Conservation (phyloP, 768 basidiomycete genomes). For the Daedaleopsis sinensis region DNA sequence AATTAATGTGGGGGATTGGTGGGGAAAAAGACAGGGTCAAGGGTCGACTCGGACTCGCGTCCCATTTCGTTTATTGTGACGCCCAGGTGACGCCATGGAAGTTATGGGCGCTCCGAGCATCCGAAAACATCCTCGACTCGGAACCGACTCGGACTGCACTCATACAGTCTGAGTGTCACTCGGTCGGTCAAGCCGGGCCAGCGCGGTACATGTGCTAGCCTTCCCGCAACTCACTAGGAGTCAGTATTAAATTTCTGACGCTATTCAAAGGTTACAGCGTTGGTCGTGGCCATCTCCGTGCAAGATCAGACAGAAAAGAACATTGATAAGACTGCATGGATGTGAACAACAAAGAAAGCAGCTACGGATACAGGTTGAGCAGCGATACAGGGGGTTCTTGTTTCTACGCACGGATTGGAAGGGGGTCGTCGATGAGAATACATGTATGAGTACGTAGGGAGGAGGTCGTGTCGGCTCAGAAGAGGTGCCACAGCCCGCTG, state of each 20-base stretch:
- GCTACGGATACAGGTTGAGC: not conserved
- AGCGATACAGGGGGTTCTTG: not conserved
- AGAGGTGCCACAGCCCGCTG: constrained; percentile 27
- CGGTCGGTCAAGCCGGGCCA: too few relatives aligned
- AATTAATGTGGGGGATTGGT: not conserved
- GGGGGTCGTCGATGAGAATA: too few relatives aligned
- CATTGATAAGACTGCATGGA: not conserved
- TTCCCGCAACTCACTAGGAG: too few relatives aligned
- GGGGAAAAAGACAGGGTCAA: constrained; percentile 3
- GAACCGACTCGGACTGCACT: not conserved
- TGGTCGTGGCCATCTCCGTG: too few relatives aligned
- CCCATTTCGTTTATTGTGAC: constrained; percentile 12
- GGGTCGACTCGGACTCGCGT: constrained; percentile 2
- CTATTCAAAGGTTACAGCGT: not conserved
- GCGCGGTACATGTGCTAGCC: too few relatives aligned
- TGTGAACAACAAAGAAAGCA: not conserved
- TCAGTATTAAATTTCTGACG: not conserved
- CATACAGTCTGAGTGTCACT: too few relatives aligned
- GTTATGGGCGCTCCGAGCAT: not conserved
- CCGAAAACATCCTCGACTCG: not conserved
- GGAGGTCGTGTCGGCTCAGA: constrained; percentile 11
- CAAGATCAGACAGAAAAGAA: not conserved
- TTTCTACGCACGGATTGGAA: not conserved
- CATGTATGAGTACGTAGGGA: not conserved
- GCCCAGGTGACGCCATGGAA: too few relatives aligned